These are phyloP conservation scores for Asterella californica DNA, from an alignment of 225 moss, liverwort and hornwort species.

Conservation along the genomic window DNA sequence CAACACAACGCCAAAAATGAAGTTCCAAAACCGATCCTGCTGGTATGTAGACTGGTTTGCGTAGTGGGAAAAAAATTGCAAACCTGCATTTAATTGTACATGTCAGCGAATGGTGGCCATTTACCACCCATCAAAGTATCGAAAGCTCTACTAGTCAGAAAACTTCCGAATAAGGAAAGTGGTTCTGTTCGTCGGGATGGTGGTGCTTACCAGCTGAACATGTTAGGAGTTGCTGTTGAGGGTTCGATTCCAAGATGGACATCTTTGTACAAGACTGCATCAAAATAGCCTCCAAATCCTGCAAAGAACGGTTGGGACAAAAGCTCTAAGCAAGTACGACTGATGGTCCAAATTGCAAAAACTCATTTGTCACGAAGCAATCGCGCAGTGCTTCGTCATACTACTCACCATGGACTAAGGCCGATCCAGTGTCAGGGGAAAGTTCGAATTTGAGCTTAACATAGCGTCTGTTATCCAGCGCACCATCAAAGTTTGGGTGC, in stretches of 20 bases:
- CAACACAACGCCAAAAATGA: constrained; percentile 97
- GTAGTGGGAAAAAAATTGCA: constrained; percentile 95
- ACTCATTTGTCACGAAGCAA: background rate
- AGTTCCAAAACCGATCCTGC: constrained; percentile 85
- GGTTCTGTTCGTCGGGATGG: background rate
- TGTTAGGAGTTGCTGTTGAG: constrained; percentile 90
- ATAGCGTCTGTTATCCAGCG: constrained; percentile 77
- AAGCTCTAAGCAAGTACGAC: background rate
- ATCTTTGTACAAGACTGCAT: constrained; percentile 92
- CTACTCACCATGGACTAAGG: constrained; percentile 78
- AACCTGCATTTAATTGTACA: constrained; percentile 41
- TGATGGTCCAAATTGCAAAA: background rate
- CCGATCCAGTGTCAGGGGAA: constrained; percentile 87
- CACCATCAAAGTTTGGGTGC: constrained; percentile 61
- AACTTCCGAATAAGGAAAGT: background rate
- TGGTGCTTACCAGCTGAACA: constrained; percentile 79
- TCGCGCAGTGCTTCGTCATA: background rate
- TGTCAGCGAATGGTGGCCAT: background rate
- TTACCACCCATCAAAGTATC: background rate
- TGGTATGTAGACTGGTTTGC: constrained; percentile 88
- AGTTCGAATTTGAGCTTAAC: constrained; percentile 87
- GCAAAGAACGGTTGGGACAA: background rate
- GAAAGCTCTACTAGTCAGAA: background rate
- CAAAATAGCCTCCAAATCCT: constrained; percentile 93
- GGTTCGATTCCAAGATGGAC: constrained; percentile 97